phyloP scores from a whole-genome alignment of 23 red algal species.

The Cyanidium caldarium region DNA sequence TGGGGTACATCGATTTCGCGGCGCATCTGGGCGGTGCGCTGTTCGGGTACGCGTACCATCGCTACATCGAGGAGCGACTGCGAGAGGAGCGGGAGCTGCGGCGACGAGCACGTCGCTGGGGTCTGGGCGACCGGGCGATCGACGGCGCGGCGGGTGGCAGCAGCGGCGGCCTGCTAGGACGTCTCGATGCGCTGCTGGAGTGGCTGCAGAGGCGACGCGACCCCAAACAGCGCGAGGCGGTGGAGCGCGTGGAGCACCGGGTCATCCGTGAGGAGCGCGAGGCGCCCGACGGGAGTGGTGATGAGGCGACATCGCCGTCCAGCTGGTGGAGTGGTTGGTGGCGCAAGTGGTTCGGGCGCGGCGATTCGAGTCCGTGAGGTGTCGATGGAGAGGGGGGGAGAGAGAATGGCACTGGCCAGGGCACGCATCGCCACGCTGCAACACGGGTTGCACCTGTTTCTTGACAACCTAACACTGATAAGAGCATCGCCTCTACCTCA shows the following conservation, averaged over 20 bases:
- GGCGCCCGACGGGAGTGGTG: no score
- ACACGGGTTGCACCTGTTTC: no score
- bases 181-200: slow-evolving; percentile 13
- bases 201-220: neutral
- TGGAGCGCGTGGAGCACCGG: neutral
- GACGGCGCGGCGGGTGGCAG: neutral
- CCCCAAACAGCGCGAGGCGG: neutral
- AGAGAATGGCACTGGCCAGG: no score
- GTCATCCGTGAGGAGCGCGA: neutral
- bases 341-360: no score
- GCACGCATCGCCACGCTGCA: no score
- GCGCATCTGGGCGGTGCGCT: slow-evolving; percentile 19
- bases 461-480: no score
- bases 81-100: slow-evolving; percentile 3
- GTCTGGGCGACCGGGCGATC: neutral
- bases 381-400: no score
- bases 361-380: no score
- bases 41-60: slow-evolving; percentile 6
- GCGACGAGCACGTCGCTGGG: neutral
- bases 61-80: neutral
- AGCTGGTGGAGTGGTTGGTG: no score
- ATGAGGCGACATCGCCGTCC: no score
- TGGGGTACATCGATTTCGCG: slow-evolving; percentile 20
- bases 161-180: neutral
- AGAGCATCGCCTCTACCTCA: no score